Base-by-base conservation (phyloP, 2,329 filamentous ascomycete genomes). In the Rasamsonia emersonii region DNA sequence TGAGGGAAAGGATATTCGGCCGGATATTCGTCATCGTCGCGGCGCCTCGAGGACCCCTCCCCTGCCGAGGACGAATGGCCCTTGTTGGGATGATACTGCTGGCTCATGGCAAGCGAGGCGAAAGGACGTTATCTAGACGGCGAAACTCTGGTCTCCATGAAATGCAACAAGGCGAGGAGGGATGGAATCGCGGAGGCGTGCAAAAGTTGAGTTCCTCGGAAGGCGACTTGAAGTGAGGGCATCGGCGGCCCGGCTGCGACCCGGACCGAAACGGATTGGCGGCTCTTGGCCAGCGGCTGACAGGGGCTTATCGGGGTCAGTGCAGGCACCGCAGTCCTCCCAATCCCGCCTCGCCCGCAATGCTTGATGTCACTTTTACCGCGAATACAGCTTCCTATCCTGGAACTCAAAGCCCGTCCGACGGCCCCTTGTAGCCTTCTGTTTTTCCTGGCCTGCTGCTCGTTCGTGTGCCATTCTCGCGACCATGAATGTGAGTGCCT, bases 401-500 rank as follows among this genome's bases (percentile, higher is more conserved):
- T n/a, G n/a, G n/a, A n/a, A n/a, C n/a, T n/a, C n/a, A n/a, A n/a
- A n/a, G n/a, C n/a, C n/a, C n/a, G n/a, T n/a, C n/a, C n/a, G n/a
- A n/a, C n/a, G n/a, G n/a, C n/a, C n/a, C n/a, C n/a, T n/a, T 13
- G 16, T 28, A 15, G 10, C 13, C 8, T 9, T 13, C 16, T 16
- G 20, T 29, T 17, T 11, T 28, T 18, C 10, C 20, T 24, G 5
- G 18, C 20, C 4, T n/a, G n/a, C n/a, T n/a, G n/a, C n/a, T n/a
- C n/a, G n/a, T 23, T 23, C 11, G 20, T 11, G 20, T 23, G 20
- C 8, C 8, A 23, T 23, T 11, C 11, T 23, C 6, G 11, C 32
- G 36, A 36, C 29, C 30, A 64, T 64, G 61, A 64, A 64, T 54
- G 61, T 64, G 47, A 51, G 55, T 31, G 32, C 10, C 6, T 8